A percentile compares a stretch with the other conserved stretches of the same genome.
These are phyloP conservation scores for Dryas octopetala DNA, from an alignment of 306 rosid genomes.

Conservation along the genomic window DNA sequence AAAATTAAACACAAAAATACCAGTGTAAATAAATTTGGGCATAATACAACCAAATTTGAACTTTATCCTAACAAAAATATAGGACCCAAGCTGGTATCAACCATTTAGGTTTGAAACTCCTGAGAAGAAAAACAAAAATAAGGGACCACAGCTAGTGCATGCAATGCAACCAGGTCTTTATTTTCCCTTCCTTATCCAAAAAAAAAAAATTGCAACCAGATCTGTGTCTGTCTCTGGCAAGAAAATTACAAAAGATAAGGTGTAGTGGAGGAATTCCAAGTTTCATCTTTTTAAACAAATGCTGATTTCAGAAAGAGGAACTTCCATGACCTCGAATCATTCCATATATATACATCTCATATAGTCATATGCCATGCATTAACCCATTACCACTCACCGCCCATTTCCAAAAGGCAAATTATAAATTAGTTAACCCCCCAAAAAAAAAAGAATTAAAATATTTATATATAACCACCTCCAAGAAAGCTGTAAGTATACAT, in stretches of 20 bases:
- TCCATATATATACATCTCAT: neutral
- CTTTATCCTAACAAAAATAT: too few relatives aligned
- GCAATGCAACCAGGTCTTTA: too few relatives aligned
- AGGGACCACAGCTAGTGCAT: too few relatives aligned
- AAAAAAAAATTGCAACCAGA: neutral
- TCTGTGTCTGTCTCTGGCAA: neutral
- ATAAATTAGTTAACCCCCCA: too few relatives aligned
- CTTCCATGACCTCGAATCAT: neutral
- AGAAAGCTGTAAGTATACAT: neutral
- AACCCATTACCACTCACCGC: neutral
- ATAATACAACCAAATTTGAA: too few relatives aligned
- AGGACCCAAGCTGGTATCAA: too few relatives aligned
- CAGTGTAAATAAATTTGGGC: too few relatives aligned
- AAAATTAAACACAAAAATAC: too few relatives aligned
- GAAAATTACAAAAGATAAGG: neutral
- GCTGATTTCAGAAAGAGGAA: slow-evolving; percentile 10
- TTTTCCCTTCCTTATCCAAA: too few relatives aligned
- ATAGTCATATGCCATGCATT: neutral
- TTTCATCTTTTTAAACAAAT: neutral
- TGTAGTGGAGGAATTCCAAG: neutral
- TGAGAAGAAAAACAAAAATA: too few relatives aligned
- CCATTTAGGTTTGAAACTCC: too few relatives aligned
- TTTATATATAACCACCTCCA: neutral
- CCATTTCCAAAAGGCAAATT: neutral
- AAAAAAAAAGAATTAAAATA: neutral